Evolutionary conservation across 1,284 basidiomycete genomes (phyloP), one percentile per base, ranked within the genome.

Genomic region (Ustilago hordei): DNA sequence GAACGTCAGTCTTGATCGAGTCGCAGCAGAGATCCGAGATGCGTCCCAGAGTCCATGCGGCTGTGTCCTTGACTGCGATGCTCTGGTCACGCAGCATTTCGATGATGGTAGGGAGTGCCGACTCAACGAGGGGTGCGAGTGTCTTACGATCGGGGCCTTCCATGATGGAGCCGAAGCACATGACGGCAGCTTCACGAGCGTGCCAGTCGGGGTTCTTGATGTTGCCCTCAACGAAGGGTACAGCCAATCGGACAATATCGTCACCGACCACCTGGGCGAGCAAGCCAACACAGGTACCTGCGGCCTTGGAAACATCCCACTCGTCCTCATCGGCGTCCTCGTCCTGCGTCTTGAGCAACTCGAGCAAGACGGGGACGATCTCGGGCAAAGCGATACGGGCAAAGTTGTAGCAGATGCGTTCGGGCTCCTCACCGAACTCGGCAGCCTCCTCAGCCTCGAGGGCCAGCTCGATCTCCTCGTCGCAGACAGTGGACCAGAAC

Each of bases 401-500:
- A 84, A 98, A 99, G 87, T 93, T 91, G 84, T 92, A 93, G 55
- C 93, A 95, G 85, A 94, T 92, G 45, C 91, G 90, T 84, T 93
- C 93, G 11, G 95, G 94, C n/a, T 91, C 88, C 86, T 98, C 96
- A 62, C 93, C 93, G 77, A 94, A 98, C 74, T 95, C 93, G 63
- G 90, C 90, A 45, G 96, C 96, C 93, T 98, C 95, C 77, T 93
- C 91, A 1, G 93, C 93, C 86, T 98, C 95, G 76, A 95, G 90
- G n/a, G 92, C 91, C 64, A 98, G 88, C 75, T 98, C 95, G 54
- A 95, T 92, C 87, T 99, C 96, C 86, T 98, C 94, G 86, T 99
- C 96, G 84, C 95, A 98, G 8, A 99, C 96, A 5, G 96, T 98
- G 4, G 95, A 95, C 96, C 97, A 99, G 88, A 99, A 99, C 85